phyloP scores from a whole-genome alignment of 352 stramenopile genomes.

The Pythium phragmiticola region DNA sequence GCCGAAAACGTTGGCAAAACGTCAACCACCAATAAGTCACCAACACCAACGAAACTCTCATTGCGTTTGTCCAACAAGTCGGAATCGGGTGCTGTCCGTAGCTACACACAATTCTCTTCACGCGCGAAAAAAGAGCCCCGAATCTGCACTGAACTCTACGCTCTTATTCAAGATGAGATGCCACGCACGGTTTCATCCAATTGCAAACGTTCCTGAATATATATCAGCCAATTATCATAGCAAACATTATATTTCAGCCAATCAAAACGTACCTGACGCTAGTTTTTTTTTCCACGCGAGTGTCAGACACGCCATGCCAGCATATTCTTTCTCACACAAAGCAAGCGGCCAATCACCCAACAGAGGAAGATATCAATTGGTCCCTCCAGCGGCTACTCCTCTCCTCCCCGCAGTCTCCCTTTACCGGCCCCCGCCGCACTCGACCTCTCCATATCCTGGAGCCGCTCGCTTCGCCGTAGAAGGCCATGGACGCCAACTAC shows the following conservation, averaged over 20 bases:
- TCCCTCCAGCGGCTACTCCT: not conserved
- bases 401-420: constrained; percentile 2
- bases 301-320: not conserved
- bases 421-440: not conserved
- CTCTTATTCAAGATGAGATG: constrained; percentile 21
- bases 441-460: not conserved
- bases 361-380: not conserved
- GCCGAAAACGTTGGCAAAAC: too few relatives aligned
- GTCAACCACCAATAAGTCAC: too few relatives aligned
- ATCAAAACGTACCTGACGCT: not conserved
- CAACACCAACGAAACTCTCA: too few relatives aligned
- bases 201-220: not conserved
- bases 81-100: not conserved
- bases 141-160: constrained; percentile 16
- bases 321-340: not conserved
- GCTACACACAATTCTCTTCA: not conserved
- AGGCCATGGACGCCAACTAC: constrained; percentile 22
- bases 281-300: constrained; percentile 6
- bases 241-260: not conserved
- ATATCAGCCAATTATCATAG: constrained; percentile 11
- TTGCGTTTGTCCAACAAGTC: too few relatives aligned
- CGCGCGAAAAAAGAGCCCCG: not conserved
- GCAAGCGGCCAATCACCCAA: not conserved
- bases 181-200: constrained; percentile 11
- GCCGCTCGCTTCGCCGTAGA: not conserved